Evolutionary conservation across 164 flowering plant genomes (phyloP).

Genomic region (Brasenia schreberi): DNA sequence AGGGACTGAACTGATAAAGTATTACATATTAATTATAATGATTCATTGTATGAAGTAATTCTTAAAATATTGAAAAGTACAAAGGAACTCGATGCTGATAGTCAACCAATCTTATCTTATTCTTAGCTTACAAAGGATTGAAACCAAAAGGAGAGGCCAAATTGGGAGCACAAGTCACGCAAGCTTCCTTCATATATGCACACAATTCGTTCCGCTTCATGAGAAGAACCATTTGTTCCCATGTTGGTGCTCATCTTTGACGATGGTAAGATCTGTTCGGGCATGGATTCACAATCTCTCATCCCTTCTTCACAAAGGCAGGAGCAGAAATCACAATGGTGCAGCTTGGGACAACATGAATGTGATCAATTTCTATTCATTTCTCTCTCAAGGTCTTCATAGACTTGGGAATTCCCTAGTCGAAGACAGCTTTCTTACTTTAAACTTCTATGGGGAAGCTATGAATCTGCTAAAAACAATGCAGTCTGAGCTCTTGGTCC

Average conservation of each 20-base stretch:
- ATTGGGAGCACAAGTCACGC: background rate
- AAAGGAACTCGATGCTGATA: background rate
- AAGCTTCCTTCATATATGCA: background rate
- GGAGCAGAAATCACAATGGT: background rate
- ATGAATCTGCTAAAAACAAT: slow-evolving; percentile 11
- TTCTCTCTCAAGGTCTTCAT: slow-evolving; percentile 7
- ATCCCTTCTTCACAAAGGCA: background rate
- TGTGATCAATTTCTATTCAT: slow-evolving; percentile 5
- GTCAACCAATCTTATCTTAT: background rate
- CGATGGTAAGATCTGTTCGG: too few species aligned
- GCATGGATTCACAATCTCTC: background rate
- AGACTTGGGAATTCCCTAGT: slow-evolving; percentile 10
- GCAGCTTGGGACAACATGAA: background rate
- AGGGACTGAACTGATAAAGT: background rate
- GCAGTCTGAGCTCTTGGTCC: slow-evolving; percentile 7
- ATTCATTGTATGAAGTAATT: background rate
- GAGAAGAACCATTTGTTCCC: too few species aligned
- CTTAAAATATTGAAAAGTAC: background rate
- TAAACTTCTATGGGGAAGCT: slow-evolving; percentile 12
- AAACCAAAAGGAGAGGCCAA: background rate
- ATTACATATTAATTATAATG: background rate
- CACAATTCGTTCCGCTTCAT: background rate
- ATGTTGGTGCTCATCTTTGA: too few species aligned
- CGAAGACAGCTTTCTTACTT: slow-evolving; percentile 5
- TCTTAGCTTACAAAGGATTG: background rate